phyloP scores from a whole-genome alignment of 2,329 filamentous ascomycete species.

The Alternaria rosae region DNA sequence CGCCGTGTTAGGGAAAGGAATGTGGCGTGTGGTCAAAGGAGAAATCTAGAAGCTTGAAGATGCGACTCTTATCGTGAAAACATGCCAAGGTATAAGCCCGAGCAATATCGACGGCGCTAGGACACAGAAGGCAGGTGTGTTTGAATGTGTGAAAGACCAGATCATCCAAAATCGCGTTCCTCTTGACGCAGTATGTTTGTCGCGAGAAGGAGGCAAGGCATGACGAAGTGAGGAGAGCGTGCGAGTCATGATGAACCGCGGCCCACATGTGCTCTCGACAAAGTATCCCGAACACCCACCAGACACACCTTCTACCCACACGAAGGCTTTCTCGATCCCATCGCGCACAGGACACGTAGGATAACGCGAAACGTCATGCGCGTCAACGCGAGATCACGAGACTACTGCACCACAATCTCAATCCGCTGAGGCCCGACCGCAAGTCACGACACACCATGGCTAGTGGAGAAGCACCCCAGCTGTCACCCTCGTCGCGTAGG shows the following conservation, averaged over 20 bases:
- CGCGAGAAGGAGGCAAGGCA: background rate
- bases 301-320: background rate
- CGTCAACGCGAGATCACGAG: constrained; percentile 29
- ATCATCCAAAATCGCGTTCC: background rate
- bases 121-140: constrained; percentile 18
- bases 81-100: constrained; percentile 17
- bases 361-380: constrained; percentile 26
- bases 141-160: constrained; percentile 1
- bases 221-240: constrained; percentile 17
- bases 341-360: constrained; percentile 6
- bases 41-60: constrained; percentile 2
- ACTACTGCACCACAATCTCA: constrained; percentile 14
- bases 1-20: background rate
- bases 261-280: constrained; percentile 30
- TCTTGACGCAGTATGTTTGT: background rate
- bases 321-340: background rate
- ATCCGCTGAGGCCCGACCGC: constrained; percentile 7
- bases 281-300: constrained; percentile 22
- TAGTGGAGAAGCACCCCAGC: constrained; percentile 33
- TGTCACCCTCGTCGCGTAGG: constrained; percentile 51
- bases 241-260: constrained; percentile 37
- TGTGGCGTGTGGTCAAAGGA: constrained; percentile 9
- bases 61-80: constrained; percentile 23
- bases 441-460: constrained; percentile 36
- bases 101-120: constrained; percentile 12